Evolutionary conservation across 78 protist species (phyloP), one percentile per base, ranked within the genome.

Genomic region (Protostelium mycophagum): DNA sequence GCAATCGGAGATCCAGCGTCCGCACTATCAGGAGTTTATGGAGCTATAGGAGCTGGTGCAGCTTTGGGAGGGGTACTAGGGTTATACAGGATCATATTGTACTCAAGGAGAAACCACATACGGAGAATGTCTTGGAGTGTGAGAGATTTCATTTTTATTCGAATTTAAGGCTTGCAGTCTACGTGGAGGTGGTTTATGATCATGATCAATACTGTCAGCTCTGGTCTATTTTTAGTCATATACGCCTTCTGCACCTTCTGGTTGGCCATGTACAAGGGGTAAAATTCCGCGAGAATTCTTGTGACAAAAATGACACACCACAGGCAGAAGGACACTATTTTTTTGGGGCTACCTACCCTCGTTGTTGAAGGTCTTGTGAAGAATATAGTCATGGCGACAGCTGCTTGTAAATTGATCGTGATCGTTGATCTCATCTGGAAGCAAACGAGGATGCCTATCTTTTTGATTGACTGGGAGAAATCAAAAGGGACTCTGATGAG

Each of bases 381-480:
- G 73, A 51, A 51, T 16, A 5, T 51, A 5, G 16, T 51, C 73
- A 25, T 51, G 31, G 73, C 73, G 16, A 16, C 73, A 25, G 73
- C 73, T 16, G 73, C 31, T 16, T 51, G 73, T 16, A 51, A 51
- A 16, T 25, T 51, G 31, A 16, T 16, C 5, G 73, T 51, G 31
- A 51, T 51, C 73, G 5, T 51, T 16, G 73, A 51, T 51, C 73
- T 51, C 73, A 51, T 51, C 73, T 51, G 73, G 73, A 5, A 16
- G 31, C 73, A 51, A 16, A 51, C 73, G 16, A 16, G 16, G 88
- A 86, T 38, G 28, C 73, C 38, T 28, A 34, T 90, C 34, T 90
- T 90, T 38, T 86, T 90, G 87, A 84, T 90, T 88, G 93, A 90
- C 86, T 90, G 88, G 88, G 93, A 90, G 89, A 5, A 36, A 23